These are phyloP conservation scores for Chaetomium tenue DNA, from an alignment of 495 filamentous ascomycete species.

Conservation along the genomic window DNA sequence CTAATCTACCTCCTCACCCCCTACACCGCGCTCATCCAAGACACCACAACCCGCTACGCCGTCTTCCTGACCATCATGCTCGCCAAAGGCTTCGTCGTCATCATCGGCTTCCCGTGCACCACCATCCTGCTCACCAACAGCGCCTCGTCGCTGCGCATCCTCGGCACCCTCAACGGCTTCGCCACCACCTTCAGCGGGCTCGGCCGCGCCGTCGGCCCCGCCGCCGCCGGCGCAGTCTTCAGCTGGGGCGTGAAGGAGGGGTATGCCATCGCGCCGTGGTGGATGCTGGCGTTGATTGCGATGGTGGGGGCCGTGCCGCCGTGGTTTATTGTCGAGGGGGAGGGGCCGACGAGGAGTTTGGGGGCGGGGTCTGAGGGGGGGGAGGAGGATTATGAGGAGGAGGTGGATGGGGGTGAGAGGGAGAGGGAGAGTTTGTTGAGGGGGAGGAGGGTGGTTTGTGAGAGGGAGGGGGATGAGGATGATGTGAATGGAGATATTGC, in stretches of 20 bases:
- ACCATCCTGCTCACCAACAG: slow-evolving; percentile 92
- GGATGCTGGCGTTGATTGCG: slow-evolving; percentile 62
- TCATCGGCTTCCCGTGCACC: slow-evolving; percentile 81
- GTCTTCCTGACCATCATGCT: slow-evolving; percentile 59
- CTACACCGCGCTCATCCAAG: slow-evolving; percentile 63
- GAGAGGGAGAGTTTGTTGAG: slow-evolving; percentile 13
- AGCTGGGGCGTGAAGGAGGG: slow-evolving; percentile 67
- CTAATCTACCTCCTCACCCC: slow-evolving; percentile 71
- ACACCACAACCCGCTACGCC: slow-evolving; percentile 40
- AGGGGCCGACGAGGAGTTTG: slow-evolving; percentile 58
- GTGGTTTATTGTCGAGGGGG: slow-evolving; percentile 70
- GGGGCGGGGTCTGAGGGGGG: slow-evolving; percentile 36
- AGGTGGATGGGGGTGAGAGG: neutral
- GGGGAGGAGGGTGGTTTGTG: neutral
- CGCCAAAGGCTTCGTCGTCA: slow-evolving; percentile 64
- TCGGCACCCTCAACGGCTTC: slow-evolving; percentile 88
- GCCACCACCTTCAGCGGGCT: slow-evolving; percentile 75
- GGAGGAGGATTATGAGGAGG: slow-evolving; percentile 37
- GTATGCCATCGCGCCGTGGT: slow-evolving; percentile 77
- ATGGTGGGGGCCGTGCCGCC: slow-evolving; percentile 62
- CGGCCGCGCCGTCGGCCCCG: slow-evolving; percentile 75
- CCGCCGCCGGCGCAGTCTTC: slow-evolving; percentile 62
- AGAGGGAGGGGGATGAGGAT: neutral
- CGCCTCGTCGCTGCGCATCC: slow-evolving; percentile 65
- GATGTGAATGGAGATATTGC: neutral